Evolutionary conservation across 306 rosid species (phyloP), one percentile per base, ranked within the genome.

Genomic region (Begonia loranthoides): DNA sequence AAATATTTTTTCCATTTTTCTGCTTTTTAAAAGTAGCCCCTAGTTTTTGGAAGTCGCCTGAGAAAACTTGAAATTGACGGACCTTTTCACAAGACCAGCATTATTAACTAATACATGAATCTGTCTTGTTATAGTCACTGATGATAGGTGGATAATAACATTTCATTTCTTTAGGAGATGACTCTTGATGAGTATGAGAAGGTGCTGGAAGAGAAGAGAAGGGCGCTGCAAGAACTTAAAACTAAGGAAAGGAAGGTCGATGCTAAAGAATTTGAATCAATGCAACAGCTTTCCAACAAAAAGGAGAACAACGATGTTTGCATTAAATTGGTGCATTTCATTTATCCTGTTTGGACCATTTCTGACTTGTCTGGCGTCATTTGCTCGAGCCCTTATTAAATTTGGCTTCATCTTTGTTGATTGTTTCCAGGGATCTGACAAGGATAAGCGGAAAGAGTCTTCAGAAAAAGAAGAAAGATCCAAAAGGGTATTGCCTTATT

Each of bases 151-250:
- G 9, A 28, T 5, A 3, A 28, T 28, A 28, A 4, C 9, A 28
- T 2, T 19, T 28, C 9, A 28, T 28, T 28, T 28, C 9, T 28
- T 41, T 36, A 90, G 99, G 95, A 90, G 61, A 90, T 90, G 99
- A 90, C 99, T 10, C 63, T 90, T 66, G 99, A 82, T 70, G 99
- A 90, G 73, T 90, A 86, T 65, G 80, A 90, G 66, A 90, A 90
- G 59, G 70, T 90, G 56, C 64, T 74, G 61, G 93, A 82, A 62
- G 99, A 80, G 70, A 90, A 74, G 72, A 73, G 99, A 73, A 85
- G 76, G 73, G 88, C 95, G 45, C 55, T 90, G 49, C 77, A 64
- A 56, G 73, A 78, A n/a, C 80, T 62, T 13, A 90, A 80, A 70
- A 63, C 83, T 51, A 92, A 82, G 70, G 84, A 70, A 59, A 73